Percentiles rank a stretch among this genome's conserved stretches.
Conservation (phyloP, 805 yeast species). For the Wickerhamomyces rabaulensis region DNA sequence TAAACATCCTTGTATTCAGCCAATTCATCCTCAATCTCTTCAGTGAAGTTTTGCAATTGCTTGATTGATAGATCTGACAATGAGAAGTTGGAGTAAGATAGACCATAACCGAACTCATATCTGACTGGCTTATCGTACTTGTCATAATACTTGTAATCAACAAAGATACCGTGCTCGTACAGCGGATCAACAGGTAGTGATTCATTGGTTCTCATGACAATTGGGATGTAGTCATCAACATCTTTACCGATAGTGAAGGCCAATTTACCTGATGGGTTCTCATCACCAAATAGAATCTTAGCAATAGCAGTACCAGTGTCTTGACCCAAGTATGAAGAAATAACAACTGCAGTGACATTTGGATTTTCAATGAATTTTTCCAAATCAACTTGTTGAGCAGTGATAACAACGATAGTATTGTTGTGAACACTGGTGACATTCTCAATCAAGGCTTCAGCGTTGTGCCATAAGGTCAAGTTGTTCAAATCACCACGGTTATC, state of each 20-base stretch:
- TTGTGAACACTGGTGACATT: constrained; percentile 39
- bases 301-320: constrained; percentile 49
- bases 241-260: constrained; percentile 56
- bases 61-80: constrained; percentile 31
- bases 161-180: constrained; percentile 27
- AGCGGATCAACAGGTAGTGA: constrained; percentile 27
- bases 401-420: constrained; percentile 50
- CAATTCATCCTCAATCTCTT: constrained; percentile 29
- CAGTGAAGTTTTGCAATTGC: constrained; percentile 34
- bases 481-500: constrained; percentile 50
- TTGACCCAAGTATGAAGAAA: constrained; percentile 48
- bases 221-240: constrained; percentile 37
- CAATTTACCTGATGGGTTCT: constrained; percentile 51
- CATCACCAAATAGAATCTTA: constrained; percentile 50
- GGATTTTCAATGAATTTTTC: constrained; percentile 48
- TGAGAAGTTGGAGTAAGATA: constrained; percentile 44
- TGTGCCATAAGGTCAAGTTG: constrained; percentile 47
- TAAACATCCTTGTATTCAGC: constrained; percentile 37
- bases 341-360: constrained; percentile 50
- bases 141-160: constrained; percentile 54
- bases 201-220: constrained; percentile 28
- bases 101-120: constrained; percentile 56
- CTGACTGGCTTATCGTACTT: constrained; percentile 45
- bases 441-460: constrained; percentile 45
- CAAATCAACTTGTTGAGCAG: constrained; percentile 47